Base-by-base conservation (phyloP, 352 stramenopile genomes). In the Globisporangium apiculatum region DNA sequence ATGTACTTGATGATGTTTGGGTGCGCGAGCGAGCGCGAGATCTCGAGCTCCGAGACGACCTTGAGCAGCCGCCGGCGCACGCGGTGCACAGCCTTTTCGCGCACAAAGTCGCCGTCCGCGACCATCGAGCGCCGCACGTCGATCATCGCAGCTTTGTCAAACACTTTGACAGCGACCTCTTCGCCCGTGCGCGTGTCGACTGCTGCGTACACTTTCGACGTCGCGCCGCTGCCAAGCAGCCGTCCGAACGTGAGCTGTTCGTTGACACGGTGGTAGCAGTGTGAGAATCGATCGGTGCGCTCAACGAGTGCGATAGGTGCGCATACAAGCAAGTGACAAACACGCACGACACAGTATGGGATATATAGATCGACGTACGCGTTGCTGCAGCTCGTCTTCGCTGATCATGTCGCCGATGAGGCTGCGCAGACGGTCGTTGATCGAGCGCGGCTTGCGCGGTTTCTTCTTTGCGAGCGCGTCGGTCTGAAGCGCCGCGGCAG, bases 101-200 rank as follows among this genome's bases (percentile, higher is more conserved):
- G 63, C 12, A 68, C 60, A 42, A 73, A 68, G 48, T 76, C 75
- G 36, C 76, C 79, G 56, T 90, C 76, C 0, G 79, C 81, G 6
- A 78, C 76, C 73, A 94, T 94, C 24, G 83, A 94, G 43, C 82
- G 67, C 7, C 83, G 76, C 55, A 78, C 71, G 43, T 89, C 83
- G 49, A 94, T 75, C 81, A 94, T 87, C 43, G 74, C 55, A 10
- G 76, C 81, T 68, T 94, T 94, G 69, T 91, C 79, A 57, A 94
- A 94, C 2, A 90, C 79, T 56, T 94, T 94, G 38, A 94, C 69
- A 0, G 83, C 85, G 5, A 94, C 79, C 38, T 73, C 60, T 8
- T 70, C 18, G 7, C 74, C 75, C 4, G 76, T 78, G 3, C 12
- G 40, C 5, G 72, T 75, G 52, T 91, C 75, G 42, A 86, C 61